These are phyloP conservation scores for Didymella arachidicola DNA, from an alignment of 2,329 filamentous ascomycete genomes.

Conservation along the genomic window DNA sequence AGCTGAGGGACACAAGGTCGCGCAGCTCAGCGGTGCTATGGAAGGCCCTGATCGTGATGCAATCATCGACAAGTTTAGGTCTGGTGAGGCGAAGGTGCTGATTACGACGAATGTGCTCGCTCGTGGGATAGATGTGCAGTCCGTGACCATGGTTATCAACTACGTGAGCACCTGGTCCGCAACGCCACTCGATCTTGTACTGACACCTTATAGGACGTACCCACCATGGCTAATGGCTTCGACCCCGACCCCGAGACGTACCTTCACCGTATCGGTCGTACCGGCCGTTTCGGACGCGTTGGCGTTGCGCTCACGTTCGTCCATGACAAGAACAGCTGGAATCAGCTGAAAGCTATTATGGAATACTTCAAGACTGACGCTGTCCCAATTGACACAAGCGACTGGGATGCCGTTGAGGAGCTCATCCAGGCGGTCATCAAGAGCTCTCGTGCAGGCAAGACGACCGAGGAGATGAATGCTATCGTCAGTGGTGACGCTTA, in stretches of 20 bases:
- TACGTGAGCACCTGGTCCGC: constrained; percentile 63
- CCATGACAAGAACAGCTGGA: constrained; percentile 82
- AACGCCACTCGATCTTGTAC: constrained; percentile 1
- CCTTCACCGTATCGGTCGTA: constrained; percentile 95
- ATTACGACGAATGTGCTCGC: constrained; percentile 98
- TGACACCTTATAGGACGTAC: constrained; percentile 60
- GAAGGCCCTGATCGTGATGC: constrained; percentile 84
- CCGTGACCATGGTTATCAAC: constrained; percentile 98
- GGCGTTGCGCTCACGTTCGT: constrained; percentile 97
- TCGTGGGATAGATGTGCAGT: constrained; percentile 90
- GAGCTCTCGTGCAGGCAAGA: constrained; percentile 52
- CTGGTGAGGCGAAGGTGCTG: constrained; percentile 88
- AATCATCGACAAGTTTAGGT: constrained; percentile 86
- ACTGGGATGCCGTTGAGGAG: constrained; percentile 91
- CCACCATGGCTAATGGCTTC: constrained; percentile 63
- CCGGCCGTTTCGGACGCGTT: constrained; percentile 93
- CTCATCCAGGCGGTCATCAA: constrained; percentile 72
- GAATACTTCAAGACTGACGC: constrained; percentile 81
- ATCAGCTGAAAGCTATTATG: constrained; percentile 80
- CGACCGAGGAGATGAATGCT: constrained; percentile 49
- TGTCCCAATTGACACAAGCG: constrained; percentile 79
- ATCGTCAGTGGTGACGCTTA: constrained; percentile 14
- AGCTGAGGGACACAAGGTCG: constrained; percentile 88
- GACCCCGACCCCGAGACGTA: constrained; percentile 91
- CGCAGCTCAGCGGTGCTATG: constrained; percentile 85